These are phyloP conservation scores for Dothiorella sarmentorum DNA, from an alignment of 2,329 filamentous ascomycete genomes.

Conservation along the genomic window DNA sequence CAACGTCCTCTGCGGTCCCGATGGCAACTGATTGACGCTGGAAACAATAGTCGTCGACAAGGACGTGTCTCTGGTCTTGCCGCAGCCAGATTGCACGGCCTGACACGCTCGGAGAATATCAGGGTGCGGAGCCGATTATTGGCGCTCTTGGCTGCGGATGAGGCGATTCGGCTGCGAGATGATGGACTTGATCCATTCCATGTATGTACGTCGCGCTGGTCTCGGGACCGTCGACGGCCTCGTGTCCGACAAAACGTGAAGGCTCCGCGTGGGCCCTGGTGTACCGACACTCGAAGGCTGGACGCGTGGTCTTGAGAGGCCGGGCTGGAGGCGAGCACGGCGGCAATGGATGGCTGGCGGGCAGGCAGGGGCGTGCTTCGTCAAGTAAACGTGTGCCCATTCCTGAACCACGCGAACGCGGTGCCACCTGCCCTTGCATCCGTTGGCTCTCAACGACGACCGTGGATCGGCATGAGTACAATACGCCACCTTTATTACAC, in stretches of 20 bases:
- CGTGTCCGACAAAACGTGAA: slow-evolving; percentile 16
- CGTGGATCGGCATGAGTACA: slow-evolving; percentile 13
- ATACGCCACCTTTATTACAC: slow-evolving; percentile 11
- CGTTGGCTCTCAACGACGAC: slow-evolving; percentile 6
- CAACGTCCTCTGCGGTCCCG: not conserved
- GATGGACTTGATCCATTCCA: no score
- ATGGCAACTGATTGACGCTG: not conserved
- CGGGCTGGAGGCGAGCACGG: not conserved
- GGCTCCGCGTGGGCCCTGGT: slow-evolving; percentile 14
- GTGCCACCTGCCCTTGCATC: slow-evolving; percentile 19
- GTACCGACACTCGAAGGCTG: slow-evolving; percentile 1
- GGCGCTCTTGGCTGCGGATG: slow-evolving; percentile 6
- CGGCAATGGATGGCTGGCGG: slow-evolving; percentile 9
- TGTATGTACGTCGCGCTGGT: no score
- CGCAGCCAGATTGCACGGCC: not conserved
- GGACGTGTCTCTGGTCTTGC: not conserved
- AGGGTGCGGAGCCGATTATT: not conserved
- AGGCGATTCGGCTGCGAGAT: slow-evolving; percentile 14
- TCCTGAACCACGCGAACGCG: slow-evolving; percentile 18
- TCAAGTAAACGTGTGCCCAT: slow-evolving; percentile 16
- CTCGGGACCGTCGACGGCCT: slow-evolving; percentile 12
- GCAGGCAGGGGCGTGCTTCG: slow-evolving; percentile 8
- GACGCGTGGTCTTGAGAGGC: slow-evolving; percentile 10
- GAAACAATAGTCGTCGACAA: not conserved
- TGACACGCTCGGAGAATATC: slow-evolving; percentile 1